phyloP scores from a whole-genome alignment of 495 filamentous ascomycete genomes.

The Lasiosphaeris hirsuta region DNA sequence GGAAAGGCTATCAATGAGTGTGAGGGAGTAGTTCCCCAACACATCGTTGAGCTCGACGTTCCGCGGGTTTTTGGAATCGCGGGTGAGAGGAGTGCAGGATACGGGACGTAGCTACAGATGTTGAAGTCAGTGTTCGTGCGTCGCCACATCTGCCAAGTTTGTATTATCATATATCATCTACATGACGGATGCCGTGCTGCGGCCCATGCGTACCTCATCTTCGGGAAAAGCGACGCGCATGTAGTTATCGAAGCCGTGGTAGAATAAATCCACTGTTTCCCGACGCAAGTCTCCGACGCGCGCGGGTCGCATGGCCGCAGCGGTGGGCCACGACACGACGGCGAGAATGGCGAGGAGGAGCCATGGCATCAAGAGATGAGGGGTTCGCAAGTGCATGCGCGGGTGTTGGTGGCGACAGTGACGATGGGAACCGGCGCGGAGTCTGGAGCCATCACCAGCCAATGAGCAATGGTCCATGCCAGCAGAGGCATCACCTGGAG shows the following conservation, averaged over 20 bases:
- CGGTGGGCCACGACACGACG: constrained; percentile 19
- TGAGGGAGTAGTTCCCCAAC: constrained; percentile 93
- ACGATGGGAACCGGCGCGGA: constrained; percentile 2
- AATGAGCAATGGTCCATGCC: constrained; percentile 32
- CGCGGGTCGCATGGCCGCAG: constrained; percentile 49
- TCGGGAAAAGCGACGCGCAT: constrained; percentile 92
- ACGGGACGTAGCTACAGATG: constrained; percentile 67
- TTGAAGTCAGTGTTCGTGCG: constrained; percentile 2
- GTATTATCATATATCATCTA: constrained; percentile 1
- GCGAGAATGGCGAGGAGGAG: constrained; percentile 5
- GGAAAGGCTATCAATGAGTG: constrained; percentile 89
- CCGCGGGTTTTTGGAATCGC: constrained; percentile 73
- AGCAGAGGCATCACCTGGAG: constrained; percentile 45
- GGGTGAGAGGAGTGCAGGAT: constrained; percentile 76
- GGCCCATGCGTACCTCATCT: constrained; percentile 63
- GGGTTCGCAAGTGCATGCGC: neutral
- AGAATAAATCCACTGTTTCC: constrained; percentile 91
- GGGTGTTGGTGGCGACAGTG: neutral
- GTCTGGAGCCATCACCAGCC: constrained; percentile 21
- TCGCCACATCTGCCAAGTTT: neutral
- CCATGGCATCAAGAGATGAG: constrained; percentile 5
- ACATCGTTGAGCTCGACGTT: constrained; percentile 93
- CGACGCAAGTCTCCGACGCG: constrained; percentile 52
- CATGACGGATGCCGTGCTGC: neutral
- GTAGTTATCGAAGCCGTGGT: constrained; percentile 95